Conservation (phyloP, 345 rosid genomes). For the Geranium rotundifolium region DNA sequence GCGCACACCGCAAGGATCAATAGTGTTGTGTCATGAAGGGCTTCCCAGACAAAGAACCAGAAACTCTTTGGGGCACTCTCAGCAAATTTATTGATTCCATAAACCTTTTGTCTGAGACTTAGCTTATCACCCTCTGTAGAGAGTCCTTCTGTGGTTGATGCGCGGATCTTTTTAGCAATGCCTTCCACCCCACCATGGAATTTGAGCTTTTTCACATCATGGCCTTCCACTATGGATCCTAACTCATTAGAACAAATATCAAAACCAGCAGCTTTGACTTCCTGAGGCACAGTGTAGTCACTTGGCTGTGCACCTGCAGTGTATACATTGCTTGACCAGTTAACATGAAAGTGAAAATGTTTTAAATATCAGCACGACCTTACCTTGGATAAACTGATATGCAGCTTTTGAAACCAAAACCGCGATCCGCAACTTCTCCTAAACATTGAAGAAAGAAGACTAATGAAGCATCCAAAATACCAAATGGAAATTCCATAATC, state of each 20-base stretch:
- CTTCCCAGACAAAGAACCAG: slow-evolving; percentile 91
- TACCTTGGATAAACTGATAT: slow-evolving; percentile 69
- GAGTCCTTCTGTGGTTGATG: slow-evolving; percentile 52
- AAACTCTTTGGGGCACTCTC: slow-evolving; percentile 52
- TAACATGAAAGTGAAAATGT: background rate
- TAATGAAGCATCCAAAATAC: background rate
- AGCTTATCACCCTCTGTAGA: slow-evolving; percentile 23
- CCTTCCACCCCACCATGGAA: slow-evolving; percentile 69
- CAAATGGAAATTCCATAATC: background rate
- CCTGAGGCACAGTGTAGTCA: slow-evolving; percentile 71
- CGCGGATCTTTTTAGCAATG: slow-evolving; percentile 48
- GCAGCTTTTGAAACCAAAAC: slow-evolving; percentile 93
- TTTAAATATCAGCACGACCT: slow-evolving; percentile 3
- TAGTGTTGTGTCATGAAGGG: slow-evolving; percentile 87
- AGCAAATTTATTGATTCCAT: slow-evolving; percentile 76
- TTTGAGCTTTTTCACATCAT: slow-evolving; percentile 62
- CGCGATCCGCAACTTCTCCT: slow-evolving; percentile 85
- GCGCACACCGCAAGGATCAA: slow-evolving; percentile 88
- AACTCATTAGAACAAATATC: slow-evolving; percentile 72
- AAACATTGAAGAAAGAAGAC: slow-evolving; percentile 8
- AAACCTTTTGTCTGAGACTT: slow-evolving; percentile 50
- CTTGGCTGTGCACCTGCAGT: slow-evolving; percentile 55
- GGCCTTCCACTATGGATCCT: slow-evolving; percentile 78
- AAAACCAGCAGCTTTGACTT: slow-evolving; percentile 79
- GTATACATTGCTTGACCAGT: background rate